These are phyloP conservation scores for Vicia sativa DNA, from an alignment of 306 rosid genomes.

Conservation along the genomic window DNA sequence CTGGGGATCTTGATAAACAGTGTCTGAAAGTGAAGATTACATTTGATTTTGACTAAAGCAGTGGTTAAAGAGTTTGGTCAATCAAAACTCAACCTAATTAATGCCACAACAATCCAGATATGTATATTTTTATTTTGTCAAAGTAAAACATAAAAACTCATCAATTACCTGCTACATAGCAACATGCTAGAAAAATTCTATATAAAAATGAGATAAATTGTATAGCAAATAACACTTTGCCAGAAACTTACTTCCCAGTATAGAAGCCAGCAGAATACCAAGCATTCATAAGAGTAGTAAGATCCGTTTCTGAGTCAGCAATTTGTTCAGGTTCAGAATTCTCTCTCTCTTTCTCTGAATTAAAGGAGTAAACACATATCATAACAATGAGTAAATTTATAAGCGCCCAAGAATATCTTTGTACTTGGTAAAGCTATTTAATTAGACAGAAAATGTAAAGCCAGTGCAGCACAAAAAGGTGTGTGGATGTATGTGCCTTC, in stretches of 20 bases:
- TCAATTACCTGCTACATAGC: not conserved
- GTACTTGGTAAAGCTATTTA: conserved; percentile 7
- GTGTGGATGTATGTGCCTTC: conserved; percentile 13
- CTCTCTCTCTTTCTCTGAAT: conserved; percentile 49
- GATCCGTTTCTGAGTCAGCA: conserved; percentile 59
- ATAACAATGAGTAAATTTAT: conserved; percentile 1
- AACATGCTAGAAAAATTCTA: conserved; percentile 12
- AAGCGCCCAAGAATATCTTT: conserved; percentile 2
- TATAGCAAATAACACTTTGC: conserved; percentile 5
- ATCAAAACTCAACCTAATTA: conserved; percentile 24
- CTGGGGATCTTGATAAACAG: not conserved
- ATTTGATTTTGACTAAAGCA: conserved; percentile 22
- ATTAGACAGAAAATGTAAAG: conserved; percentile 1
- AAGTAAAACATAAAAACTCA: too few species aligned
- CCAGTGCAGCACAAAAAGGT: conserved; percentile 22
- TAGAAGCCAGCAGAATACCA: conserved; percentile 94
- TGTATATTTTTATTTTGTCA: too few species aligned
- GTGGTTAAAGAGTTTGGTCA: conserved; percentile 1
- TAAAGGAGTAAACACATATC: conserved; percentile 26
- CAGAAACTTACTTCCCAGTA: conserved; percentile 73
- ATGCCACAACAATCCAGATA: not conserved
- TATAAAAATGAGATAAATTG: conserved; percentile 5
- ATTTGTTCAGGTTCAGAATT: conserved; percentile 40
- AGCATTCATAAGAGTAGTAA: conserved; percentile 69
- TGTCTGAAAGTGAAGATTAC: conserved; percentile 1